These are phyloP conservation scores for Clitoria ternatea DNA, from an alignment of 306 rosid species.

Conservation along the genomic window DNA sequence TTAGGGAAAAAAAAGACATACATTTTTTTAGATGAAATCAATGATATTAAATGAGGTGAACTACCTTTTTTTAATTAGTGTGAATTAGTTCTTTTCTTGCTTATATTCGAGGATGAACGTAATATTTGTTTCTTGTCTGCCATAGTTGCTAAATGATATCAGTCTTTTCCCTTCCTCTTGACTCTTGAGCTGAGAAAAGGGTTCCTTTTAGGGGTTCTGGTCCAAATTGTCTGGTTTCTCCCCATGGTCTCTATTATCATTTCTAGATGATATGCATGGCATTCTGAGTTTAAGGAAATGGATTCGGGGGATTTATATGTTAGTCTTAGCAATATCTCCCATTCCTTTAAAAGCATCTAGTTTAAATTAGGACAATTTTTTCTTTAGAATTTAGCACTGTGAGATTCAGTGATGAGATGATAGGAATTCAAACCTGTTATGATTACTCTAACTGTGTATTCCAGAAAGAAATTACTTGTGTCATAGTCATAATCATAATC, in stretches of 20 bases:
- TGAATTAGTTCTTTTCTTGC: too few relatives aligned
- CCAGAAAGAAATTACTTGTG: neutral
- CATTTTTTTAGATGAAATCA: too few relatives aligned
- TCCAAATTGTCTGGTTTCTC: neutral
- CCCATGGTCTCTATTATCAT: neutral
- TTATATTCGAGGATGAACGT: too few relatives aligned
- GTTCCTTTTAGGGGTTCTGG: neutral
- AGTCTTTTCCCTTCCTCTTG: neutral
- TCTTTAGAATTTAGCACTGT: neutral
- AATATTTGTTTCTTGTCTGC: slow-evolving; percentile 1
- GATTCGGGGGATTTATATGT: neutral
- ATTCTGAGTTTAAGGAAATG: neutral
- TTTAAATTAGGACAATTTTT: neutral
- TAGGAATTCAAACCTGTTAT: neutral
- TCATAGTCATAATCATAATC: neutral
- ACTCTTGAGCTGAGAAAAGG: neutral
- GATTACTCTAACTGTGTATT: neutral
- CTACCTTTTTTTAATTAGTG: too few relatives aligned
- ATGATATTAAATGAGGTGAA: too few relatives aligned
- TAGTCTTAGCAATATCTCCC: neutral
- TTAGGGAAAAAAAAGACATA: too few relatives aligned
- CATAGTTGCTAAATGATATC: neutral
- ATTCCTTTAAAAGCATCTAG: neutral
- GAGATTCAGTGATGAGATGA: neutral
- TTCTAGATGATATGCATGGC: neutral